Evolutionary conservation across 805 yeast genomes (phyloP), one percentile per base, ranked within the genome.

Genomic region (Ogataea allantospora): DNA sequence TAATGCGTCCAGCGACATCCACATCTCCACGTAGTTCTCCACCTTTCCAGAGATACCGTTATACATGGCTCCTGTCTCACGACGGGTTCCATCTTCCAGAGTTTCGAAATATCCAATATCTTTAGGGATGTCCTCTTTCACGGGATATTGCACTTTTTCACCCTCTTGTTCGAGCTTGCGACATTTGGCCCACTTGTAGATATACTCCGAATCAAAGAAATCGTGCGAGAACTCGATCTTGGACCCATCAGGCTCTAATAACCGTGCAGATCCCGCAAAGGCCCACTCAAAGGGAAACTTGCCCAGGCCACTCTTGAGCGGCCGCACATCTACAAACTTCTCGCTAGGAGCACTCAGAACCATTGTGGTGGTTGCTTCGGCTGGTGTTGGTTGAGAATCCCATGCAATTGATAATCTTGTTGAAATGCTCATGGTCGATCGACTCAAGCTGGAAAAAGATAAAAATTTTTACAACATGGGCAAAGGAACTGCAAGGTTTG

Each of bases 211-310:
- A 36, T 72, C 75, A 37, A 71, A 61, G 29, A 58, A 56, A 8
- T 62, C 62, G 46, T 70, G 73, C 20, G 62, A 52, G 50, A 73
- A 75, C 46, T 60, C 56, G 9, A 70, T 55, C 28, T 53, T 57
- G 8, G 66, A 66, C 5, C 56, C 61, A 34, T 44, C 47, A 7
- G 33, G 30, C 7, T 21, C 35, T 23, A 68, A 49, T 3, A 59
- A 56, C 11, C 60, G 59, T 34, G 75, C 76, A 1, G 53, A 54
- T 2, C 86, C 85, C 4, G 72, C 70, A 57, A 77, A 72, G 1
- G 70, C 75, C 81, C 83, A 75, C 48, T 79, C 78, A 46, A 76
- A 76, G 15, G 74, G 74, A 47, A 67, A 68, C n/a, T 44, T 48
- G 12, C 49, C 48, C 30, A 57, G 63, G 19, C 62, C 58, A n/a